These are phyloP conservation scores for Thermothelomyces thermophilus DNA, from an alignment of 2,329 filamentous ascomycete species.

Conservation along the genomic window DNA sequence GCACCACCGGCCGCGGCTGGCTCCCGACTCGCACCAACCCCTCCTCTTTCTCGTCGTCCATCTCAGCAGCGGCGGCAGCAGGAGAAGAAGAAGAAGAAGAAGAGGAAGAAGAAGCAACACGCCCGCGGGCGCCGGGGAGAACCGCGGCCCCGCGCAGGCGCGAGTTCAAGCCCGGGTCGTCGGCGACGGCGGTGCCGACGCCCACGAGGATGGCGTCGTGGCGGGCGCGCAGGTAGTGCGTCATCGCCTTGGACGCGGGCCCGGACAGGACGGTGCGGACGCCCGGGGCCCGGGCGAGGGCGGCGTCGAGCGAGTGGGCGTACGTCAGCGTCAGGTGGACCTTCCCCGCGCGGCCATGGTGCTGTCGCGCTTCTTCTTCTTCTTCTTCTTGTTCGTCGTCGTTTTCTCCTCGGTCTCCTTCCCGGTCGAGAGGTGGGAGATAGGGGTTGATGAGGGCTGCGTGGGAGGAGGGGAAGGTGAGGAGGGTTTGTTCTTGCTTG, in stretches of 20 bases:
- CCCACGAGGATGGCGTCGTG: slow-evolving; percentile 85
- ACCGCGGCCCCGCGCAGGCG: slow-evolving; percentile 47
- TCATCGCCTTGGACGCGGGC: slow-evolving; percentile 81
- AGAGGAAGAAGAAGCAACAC: slow-evolving; percentile 27
- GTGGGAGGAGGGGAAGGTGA: background rate
- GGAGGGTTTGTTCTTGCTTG: background rate
- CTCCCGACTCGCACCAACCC: background rate
- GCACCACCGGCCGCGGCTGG: slow-evolving; percentile 74
- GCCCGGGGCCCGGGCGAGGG: slow-evolving; percentile 68
- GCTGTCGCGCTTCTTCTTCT: no score
- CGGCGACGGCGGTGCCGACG: slow-evolving; percentile 73
- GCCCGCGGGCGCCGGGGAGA: no score
- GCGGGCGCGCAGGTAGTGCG: slow-evolving; percentile 75
- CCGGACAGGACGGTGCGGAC: slow-evolving; percentile 80
- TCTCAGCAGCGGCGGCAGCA: no score
- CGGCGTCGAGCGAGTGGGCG: slow-evolving; percentile 81
- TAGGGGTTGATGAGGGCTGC: slow-evolving; percentile 1
- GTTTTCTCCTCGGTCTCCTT: background rate
- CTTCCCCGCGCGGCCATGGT: no score
- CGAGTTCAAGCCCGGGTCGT: slow-evolving; percentile 82
- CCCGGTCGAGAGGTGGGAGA: background rate
- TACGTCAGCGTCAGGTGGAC: slow-evolving; percentile 70
- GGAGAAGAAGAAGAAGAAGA: background rate
- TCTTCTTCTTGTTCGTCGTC: no score
- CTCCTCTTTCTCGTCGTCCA: background rate